These are phyloP conservation scores for Wickerhamiella qilinensis DNA, from an alignment of 805 yeast genomes.

Conservation along the genomic window DNA sequence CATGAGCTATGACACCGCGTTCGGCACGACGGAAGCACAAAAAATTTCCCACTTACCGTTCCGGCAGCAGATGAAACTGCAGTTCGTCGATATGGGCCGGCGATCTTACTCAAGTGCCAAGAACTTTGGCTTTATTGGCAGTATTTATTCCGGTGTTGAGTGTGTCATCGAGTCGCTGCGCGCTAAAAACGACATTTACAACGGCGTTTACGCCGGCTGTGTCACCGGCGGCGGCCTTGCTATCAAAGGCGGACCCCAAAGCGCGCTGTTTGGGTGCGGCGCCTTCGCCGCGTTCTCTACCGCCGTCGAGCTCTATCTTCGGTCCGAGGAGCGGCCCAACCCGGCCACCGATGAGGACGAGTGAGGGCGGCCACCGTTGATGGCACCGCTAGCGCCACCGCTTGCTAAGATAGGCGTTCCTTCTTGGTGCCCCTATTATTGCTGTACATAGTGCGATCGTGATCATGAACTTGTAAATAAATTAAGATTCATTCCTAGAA, in stretches of 20 bases:
- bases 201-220: slow-evolving; percentile 89
- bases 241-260: slow-evolving; percentile 82
- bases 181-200: slow-evolving; percentile 83
- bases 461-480: too few relatives aligned
- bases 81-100: slow-evolving; percentile 81
- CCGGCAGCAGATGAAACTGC: slow-evolving; percentile 81
- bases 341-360: slow-evolving; percentile 75
- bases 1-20: slow-evolving; percentile 74
- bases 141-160: slow-evolving; percentile 83
- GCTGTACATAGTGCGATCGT: too few relatives aligned
- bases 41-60: slow-evolving; percentile 74
- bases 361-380: too few relatives aligned
- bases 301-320: slow-evolving; percentile 60
- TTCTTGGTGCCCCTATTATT: too few relatives aligned
- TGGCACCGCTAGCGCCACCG: too few relatives aligned
- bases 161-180: slow-evolving; percentile 73
- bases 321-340: slow-evolving; percentile 68
- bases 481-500: too few relatives aligned
- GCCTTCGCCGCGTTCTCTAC: slow-evolving; percentile 89
- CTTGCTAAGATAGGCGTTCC: too few relatives aligned
- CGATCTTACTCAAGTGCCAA: slow-evolving; percentile 82
- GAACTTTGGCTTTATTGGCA: slow-evolving; percentile 86
- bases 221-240: slow-evolving; percentile 94
- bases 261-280: slow-evolving; percentile 83
- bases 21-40: slow-evolving; percentile 31